Conservation (phyloP, 805 yeast species). For the Monosporozyma aerobia region DNA sequence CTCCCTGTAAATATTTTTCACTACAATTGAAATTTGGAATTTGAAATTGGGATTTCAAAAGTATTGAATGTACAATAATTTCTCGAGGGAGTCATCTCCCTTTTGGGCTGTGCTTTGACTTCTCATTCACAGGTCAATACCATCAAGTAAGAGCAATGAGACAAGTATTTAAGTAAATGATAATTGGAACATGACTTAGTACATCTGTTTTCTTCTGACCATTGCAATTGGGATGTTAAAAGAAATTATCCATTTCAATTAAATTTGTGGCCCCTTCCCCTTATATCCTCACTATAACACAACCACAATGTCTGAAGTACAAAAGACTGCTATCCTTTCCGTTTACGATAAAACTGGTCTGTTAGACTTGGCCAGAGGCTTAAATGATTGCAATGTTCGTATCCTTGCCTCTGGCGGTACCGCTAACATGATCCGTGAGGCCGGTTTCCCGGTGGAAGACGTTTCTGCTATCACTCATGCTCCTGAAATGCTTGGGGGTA, state of each 20-base stretch:
- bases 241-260: background rate
- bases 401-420: slow-evolving; percentile 97
- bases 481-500: slow-evolving; percentile 97
- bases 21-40: no score
- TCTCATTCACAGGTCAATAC: no score
- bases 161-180: no score
- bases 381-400: slow-evolving; percentile 77
- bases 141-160: no score
- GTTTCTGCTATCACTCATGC: slow-evolving; percentile 93
- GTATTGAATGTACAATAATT: no score
- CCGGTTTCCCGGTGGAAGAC: slow-evolving; percentile 96
- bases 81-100: no score
- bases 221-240: background rate
- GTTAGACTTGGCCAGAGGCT: slow-evolving; percentile 89
- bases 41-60: no score
- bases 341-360: slow-evolving; percentile 96
- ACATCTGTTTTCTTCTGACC: background rate
- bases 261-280: background rate
- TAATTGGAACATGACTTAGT: no score
- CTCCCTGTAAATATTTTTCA: no score
- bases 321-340: slow-evolving; percentile 85
- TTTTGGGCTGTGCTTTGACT: no score
- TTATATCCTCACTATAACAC: background rate
- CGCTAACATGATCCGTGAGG: slow-evolving; percentile 85
- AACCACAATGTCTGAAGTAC: slow-evolving; percentile 11